Base-by-base conservation (phyloP, 2,329 filamentous ascomycete genomes). In the Pyrenochaeta sp. region DNA sequence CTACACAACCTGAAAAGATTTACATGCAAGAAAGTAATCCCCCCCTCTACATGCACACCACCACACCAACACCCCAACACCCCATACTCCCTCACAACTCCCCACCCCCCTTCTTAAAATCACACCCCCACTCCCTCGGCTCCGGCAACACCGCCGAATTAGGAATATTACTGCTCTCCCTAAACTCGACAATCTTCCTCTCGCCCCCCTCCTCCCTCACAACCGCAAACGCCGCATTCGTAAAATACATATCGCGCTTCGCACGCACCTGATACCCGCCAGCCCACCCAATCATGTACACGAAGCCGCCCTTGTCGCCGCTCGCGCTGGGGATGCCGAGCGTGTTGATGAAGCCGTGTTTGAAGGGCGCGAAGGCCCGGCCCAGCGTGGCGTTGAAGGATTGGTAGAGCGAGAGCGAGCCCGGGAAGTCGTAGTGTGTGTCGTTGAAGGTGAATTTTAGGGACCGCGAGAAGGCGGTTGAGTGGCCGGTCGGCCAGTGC, bases 201-300 rank as follows among this genome's bases (percentile, higher is more conserved):
- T 53, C 26, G 2, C 62, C 62, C 1, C 47, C 18, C 17, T 57
- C 51, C 19, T 63, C 60, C 30, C 44, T 54, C 7, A 68, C 45
- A 2, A 67, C 60, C 8, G 58, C 63, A 40, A 67, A 68, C 5
- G 58, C 55, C 10, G 63, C 64, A 38, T 68, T 66, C 2, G 61
- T 62, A 27, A 60, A 67, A 34, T 58, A 68, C 35, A 68, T 34
- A 21, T 60, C 53, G 2, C 50, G 52, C 38, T 61, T 53, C 6
- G 48, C 43, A 4, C 52, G 23, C 6, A 39, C 48, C 19, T 63
- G 60, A 19, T 48, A 54, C 1, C 65, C 64, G 14, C 65, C 64
- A 3, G 65, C 63, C 65, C 65, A 68, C 1, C 64, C 64, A 20
- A 65, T 58, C 51, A 60, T 51, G 39, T 67, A 68, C 15, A 67